These are phyloP conservation scores for Apostasia ramifera DNA, from an alignment of 106 monocot species.

Conservation along the genomic window DNA sequence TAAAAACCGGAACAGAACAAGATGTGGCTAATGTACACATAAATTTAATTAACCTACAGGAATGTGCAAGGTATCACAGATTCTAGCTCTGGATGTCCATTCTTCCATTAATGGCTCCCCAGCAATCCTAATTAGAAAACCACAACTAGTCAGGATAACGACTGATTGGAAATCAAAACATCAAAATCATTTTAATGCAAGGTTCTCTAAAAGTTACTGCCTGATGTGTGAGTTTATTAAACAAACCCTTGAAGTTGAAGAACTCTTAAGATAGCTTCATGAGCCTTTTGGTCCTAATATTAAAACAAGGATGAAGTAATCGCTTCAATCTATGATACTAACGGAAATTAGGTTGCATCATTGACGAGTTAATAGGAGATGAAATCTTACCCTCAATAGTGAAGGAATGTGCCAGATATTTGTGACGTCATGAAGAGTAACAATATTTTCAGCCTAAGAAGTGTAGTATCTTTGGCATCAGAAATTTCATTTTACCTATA, in stretches of 20 bases:
- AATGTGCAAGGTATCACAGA: slow-evolving; percentile 35
- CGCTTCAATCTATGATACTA: neutral
- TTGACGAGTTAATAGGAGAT: neutral
- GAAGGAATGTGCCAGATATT: slow-evolving; percentile 72
- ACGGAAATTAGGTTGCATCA: neutral
- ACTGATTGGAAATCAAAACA: too few relatives aligned
- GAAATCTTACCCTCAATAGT: slow-evolving; percentile 38
- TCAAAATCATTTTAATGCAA: too few relatives aligned
- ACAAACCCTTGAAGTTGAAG: slow-evolving; percentile 50
- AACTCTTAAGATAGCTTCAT: slow-evolving; percentile 56
- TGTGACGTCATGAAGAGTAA: slow-evolving; percentile 56
- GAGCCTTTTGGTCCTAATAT: slow-evolving; percentile 51
- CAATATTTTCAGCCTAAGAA: slow-evolving; percentile 42
- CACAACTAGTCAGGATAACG: too few relatives aligned
- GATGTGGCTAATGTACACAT: neutral
- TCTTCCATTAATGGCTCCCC: slow-evolving; percentile 39
- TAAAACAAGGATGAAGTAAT: slow-evolving; percentile 6
- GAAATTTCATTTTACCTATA: neutral
- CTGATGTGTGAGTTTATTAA: neutral
- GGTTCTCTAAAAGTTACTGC: neutral
- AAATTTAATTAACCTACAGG: slow-evolving; percentile 23
- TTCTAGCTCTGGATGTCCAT: slow-evolving; percentile 42
- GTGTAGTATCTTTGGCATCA: neutral
- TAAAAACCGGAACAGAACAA: neutral
- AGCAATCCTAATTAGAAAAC: slow-evolving; percentile 21